Evolutionary conservation across 805 yeast species (phyloP).

Genomic region (Naumovozyma baii): DNA sequence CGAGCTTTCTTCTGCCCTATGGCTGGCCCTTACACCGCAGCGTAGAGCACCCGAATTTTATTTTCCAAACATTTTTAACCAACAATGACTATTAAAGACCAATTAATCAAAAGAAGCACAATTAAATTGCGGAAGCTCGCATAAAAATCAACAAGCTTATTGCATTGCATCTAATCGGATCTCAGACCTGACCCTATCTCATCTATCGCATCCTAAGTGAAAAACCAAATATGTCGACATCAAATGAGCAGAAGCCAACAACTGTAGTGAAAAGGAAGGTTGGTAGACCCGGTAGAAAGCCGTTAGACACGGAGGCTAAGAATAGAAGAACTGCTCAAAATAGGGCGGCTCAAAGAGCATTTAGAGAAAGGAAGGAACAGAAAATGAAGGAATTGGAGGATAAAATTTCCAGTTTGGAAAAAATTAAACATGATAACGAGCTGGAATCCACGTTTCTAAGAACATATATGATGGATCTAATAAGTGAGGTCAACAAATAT

Average conservation of each 20-base stretch:
- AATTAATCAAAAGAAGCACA: no score
- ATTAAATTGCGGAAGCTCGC: no score
- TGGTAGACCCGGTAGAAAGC: slow-evolving; percentile 72
- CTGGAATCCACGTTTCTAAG: slow-evolving; percentile 67
- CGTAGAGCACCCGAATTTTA: no score
- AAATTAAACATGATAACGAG: slow-evolving; percentile 54
- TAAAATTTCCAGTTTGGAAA: slow-evolving; percentile 63
- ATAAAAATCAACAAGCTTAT: no score
- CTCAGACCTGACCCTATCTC: no score
- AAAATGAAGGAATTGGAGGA: slow-evolving; percentile 80
- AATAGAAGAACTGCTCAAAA: slow-evolving; percentile 92
- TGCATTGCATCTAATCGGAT: no score
- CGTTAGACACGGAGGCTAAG: slow-evolving; percentile 67
- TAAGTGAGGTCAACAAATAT: slow-evolving; percentile 58
- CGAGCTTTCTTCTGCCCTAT: not conserved
- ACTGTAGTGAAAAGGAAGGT: slow-evolving; percentile 18
- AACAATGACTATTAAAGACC: no score
- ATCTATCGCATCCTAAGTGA: no score
- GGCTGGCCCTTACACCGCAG: not conserved
- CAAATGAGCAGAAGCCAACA: not conserved
- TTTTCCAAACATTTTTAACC: no score
- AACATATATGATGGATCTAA: slow-evolving; percentile 65
- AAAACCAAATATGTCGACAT: not conserved
- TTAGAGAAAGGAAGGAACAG: slow-evolving; percentile 84
- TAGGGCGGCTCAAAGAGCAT: slow-evolving; percentile 97